Evolutionary conservation across 1,284 basidiomycete genomes (phyloP).

Genomic region (Exsudoporus floridanus): DNA sequence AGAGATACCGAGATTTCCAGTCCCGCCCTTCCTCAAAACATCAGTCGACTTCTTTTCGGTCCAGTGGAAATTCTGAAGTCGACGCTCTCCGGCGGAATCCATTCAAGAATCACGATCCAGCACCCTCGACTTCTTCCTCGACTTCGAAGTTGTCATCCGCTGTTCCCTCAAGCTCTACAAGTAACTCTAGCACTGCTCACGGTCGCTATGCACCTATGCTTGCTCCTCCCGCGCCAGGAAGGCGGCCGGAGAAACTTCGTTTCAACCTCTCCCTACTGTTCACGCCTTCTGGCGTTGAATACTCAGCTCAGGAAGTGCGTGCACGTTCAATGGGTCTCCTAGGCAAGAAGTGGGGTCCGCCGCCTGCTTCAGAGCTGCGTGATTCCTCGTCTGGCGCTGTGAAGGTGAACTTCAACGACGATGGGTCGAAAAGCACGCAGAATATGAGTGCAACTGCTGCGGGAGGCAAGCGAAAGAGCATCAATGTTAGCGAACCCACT

Average conservation of each 20-base stretch:
- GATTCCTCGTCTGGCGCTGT: slow-evolving; percentile 32
- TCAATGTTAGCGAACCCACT: slow-evolving; percentile 49
- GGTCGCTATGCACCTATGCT: slow-evolving; percentile 67
- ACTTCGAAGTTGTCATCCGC: slow-evolving; percentile 26
- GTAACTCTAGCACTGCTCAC: slow-evolving; percentile 22
- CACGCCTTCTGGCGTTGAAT: slow-evolving; percentile 66
- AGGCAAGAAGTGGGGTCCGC: slow-evolving; percentile 77
- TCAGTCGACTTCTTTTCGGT: slow-evolving; percentile 26
- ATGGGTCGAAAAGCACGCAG: slow-evolving; percentile 46
- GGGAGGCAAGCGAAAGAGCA: slow-evolving; percentile 40
- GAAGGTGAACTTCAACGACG: slow-evolving; percentile 54
- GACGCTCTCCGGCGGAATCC: slow-evolving; percentile 53
- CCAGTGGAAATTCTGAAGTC: slow-evolving; percentile 31
- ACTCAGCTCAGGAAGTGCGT: slow-evolving; percentile 71
- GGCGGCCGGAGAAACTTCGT: slow-evolving; percentile 65
- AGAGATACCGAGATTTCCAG: slow-evolving; percentile 81
- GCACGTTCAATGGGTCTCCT: slow-evolving; percentile 75
- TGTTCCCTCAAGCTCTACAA: slow-evolving; percentile 17
- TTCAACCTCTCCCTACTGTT: slow-evolving; percentile 69
- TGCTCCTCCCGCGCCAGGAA: slow-evolving; percentile 61
- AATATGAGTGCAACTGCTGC: slow-evolving; percentile 37
- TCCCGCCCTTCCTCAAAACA: slow-evolving; percentile 42
- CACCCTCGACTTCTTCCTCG: slow-evolving; percentile 31
- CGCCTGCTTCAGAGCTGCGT: slow-evolving; percentile 48
- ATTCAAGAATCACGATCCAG: slow-evolving; percentile 49